Evolutionary conservation across 2,329 filamentous ascomycete species (phyloP), one percentile per base, ranked within the genome.

Genomic region (Aspergillus sclerotialis): DNA sequence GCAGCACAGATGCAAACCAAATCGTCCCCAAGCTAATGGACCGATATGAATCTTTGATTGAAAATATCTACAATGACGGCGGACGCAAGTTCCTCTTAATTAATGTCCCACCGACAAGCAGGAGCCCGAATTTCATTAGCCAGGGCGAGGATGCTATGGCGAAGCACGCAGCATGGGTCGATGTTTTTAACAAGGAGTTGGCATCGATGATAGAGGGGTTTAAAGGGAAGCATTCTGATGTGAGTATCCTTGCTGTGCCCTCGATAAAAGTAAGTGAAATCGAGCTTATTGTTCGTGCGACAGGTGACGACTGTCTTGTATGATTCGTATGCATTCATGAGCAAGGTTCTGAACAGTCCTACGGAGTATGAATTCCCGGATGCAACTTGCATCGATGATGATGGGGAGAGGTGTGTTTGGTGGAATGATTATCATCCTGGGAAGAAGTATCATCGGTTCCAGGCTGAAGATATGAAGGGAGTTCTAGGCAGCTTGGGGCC

Each of bases 81-180:
- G 68, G 68, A 2, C 61, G 76, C 4, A 77, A 78, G 36, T 81
- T 81, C 39, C 62, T 71, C 2, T 67, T 81, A 34, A 41, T 82
- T 18, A 77, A 69, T 33, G 75, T 80, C 0, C 78, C 78, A 2
- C 73, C 72, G 2, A 46, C 43, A 1, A 48, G 48, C n/a, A 46
- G 53, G 5, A 48, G 43, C 23, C 56, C 55, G 16, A 33, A 42
- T 2, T 48, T 56, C 12, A 14, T 45, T 2, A 33, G 37, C 1
- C 39, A 51, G 28, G 52, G 52, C 1, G 10, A 42, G 5, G 37
- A 37, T 4, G 44, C 39, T 4, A 43, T 43, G 1, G 19, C 37
- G 9, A 21, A 35, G 21, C 49, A 49, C 31, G 50, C 46, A 2
- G 37, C 42, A 2, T 56, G 49, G 42, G 23, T 56, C 1, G 28